phyloP scores from a whole-genome alignment of 2,329 filamentous ascomycete species.

The Macrophomina pseudophaseolina region DNA sequence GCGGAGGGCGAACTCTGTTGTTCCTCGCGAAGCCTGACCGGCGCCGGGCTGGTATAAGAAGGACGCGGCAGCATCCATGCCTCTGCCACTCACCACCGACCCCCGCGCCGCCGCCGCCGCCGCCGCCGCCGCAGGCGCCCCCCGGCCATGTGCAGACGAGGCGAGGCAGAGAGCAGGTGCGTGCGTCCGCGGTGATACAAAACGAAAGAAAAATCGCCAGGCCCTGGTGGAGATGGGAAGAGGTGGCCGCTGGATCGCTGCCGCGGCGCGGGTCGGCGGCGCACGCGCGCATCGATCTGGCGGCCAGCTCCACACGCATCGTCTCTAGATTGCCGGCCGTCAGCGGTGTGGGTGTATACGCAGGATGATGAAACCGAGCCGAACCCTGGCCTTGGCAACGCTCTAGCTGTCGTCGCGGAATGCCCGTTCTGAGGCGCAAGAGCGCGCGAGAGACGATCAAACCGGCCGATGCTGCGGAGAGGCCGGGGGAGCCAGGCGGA shows the following conservation, averaged over 20 bases:
- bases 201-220: conserved; percentile 24
- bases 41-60: conserved; percentile 23
- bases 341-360: conserved; percentile 17
- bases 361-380: conserved; percentile 19
- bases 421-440: conserved; percentile 12
- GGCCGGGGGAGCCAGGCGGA: conserved; percentile 17
- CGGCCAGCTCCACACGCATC: background rate
- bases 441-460: conserved; percentile 5
- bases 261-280: conserved; percentile 8
- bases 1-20: background rate
- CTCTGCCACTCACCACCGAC: background rate
- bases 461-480: conserved; percentile 18
- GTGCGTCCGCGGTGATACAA: conserved; percentile 19
- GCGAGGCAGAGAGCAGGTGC: conserved; percentile 15
- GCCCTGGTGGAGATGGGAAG: background rate
- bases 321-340: background rate
- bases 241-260: conserved; percentile 7
- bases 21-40: conserved; percentile 17
- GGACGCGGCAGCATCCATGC: conserved; percentile 1
- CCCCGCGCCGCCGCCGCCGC: background rate
- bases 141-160: conserved; percentile 17
- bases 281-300: conserved; percentile 18
- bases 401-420: conserved; percentile 6
- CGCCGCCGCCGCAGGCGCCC: background rate
- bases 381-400: conserved; percentile 22